Base-by-base conservation (phyloP, 371 early-diverging fungal species). In the Mucor irregularis region DNA sequence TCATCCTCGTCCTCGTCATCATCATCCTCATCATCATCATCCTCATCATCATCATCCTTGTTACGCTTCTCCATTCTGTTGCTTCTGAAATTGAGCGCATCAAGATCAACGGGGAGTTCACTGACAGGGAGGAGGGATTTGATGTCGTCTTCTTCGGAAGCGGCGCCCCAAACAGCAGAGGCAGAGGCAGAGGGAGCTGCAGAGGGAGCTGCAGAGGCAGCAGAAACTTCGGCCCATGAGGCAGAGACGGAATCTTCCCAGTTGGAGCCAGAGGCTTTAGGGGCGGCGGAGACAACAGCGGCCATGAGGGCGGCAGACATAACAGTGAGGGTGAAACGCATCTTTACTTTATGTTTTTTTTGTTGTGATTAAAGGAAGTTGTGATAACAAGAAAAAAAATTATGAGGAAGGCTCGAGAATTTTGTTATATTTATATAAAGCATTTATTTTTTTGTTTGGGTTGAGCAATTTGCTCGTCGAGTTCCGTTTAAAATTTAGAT, bases 271-370 rank as follows among this genome's bases (percentile, higher is more conserved):
- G n/a, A n/a, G n/a, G n/a, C n/a, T n/a, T n/a, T n/a, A 11, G 49
- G 60, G 30, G 69, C 63, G 25, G 70, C 56, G 39, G 62, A 59
- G 11, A 62, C 70, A 40, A 33, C 47, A 39, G 56, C 11, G 11
- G 74, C 70, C 54, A 74, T 47, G 40, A 64, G 49, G 49, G 68
- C 68, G 21, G 70, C 48, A 35, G 74, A 69, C 38, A 74, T 34
- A 22, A 68, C 49, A 28, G 70, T 55, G 30, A 74, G 70, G 17
- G 71, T 60, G 33, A 68, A 74, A 62, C 71, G 74, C 74, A 74
- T 74, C 40, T 47, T 38, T 31, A 26, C n/a, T n/a, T n/a, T n/a
- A n/a, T n/a, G n/a, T n/a, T n/a, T n/a, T n/a, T n/a, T n/a, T n/a
- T n/a, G n/a, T n/a, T n/a, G n/a, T n/a, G n/a, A n/a, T n/a, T n/a